Conservation (phyloP, 2,329 filamentous ascomycete species). For the Botrytis medusae region DNA sequence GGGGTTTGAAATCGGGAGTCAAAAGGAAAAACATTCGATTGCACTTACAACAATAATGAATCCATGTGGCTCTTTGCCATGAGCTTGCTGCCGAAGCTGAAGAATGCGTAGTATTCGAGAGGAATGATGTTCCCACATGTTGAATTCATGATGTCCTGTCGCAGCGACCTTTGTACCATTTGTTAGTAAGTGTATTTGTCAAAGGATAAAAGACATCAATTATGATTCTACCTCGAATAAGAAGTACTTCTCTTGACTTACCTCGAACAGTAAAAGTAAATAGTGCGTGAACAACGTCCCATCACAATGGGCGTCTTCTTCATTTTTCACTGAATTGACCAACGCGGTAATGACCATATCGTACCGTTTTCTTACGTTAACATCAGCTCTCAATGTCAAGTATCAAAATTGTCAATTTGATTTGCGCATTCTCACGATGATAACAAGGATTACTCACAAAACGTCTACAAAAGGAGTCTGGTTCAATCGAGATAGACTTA, state of each 20-base stretch:
- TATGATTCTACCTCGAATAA: constrained; percentile 1
- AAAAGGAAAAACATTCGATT: not conserved
- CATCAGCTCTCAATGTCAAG: constrained; percentile 46
- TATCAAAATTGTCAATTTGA: constrained; percentile 49
- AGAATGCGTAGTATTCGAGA: constrained; percentile 52
- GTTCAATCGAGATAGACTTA: constrained; percentile 16
- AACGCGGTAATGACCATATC: constrained; percentile 52
- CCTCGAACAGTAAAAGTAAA: constrained; percentile 58
- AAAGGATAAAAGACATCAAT: not conserved
- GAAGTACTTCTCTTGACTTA: constrained; percentile 36
- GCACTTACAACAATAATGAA: constrained; percentile 48
- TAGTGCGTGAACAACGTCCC: constrained; percentile 56
- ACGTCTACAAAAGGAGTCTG: constrained; percentile 20
- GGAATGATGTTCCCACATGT: constrained; percentile 56
- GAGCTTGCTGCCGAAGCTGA: constrained; percentile 47
- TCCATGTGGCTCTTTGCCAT: constrained; percentile 47
- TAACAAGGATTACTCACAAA: constrained; percentile 40
- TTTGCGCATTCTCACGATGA: constrained; percentile 46
- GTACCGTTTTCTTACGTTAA: constrained; percentile 54
- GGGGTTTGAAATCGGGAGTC: not conserved
- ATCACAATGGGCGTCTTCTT: constrained; percentile 54
- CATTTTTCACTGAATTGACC: constrained; percentile 45
- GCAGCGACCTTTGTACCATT: constrained; percentile 45
- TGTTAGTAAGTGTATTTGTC: constrained; percentile 28
- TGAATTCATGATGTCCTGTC: constrained; percentile 44